Evolutionary conservation across 495 filamentous ascomycete species (phyloP).

Genomic region (Ramalina intermedia): DNA sequence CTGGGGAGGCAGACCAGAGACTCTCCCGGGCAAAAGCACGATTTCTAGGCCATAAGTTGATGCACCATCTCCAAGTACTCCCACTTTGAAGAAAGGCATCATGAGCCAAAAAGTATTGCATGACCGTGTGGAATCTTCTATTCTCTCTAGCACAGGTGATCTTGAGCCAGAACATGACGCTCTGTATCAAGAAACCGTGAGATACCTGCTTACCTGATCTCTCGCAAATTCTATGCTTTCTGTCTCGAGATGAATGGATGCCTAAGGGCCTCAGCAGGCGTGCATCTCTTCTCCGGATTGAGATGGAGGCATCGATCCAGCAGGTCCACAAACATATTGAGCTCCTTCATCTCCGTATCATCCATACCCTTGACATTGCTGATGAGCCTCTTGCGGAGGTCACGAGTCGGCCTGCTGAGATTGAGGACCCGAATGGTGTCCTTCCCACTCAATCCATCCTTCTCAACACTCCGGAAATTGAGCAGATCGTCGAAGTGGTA

Average conservation of each 20-base stretch:
- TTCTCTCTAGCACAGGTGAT: no score
- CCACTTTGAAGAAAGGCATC: no score
- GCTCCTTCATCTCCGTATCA: slow-evolving; percentile 62
- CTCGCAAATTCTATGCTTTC: slow-evolving; percentile 1
- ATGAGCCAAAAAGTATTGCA: no score
- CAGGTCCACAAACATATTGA: slow-evolving; percentile 70
- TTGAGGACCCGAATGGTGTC: slow-evolving; percentile 53
- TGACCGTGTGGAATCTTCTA: no score
- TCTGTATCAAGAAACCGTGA: no score
- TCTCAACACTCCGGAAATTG: slow-evolving; percentile 76
- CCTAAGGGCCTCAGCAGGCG: slow-evolving; percentile 69
- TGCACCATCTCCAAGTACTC: no score
- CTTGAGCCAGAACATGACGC: no score
- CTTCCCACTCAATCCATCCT: slow-evolving; percentile 74
- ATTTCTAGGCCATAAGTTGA: no score
- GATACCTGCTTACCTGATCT: no score
- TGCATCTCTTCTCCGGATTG: slow-evolving; percentile 87
- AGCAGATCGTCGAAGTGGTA: slow-evolving; percentile 78
- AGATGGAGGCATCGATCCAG: slow-evolving; percentile 75
- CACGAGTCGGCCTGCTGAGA: slow-evolving; percentile 67
- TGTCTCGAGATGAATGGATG: slow-evolving; percentile 60
- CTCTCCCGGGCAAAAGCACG: no score
- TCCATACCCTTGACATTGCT: slow-evolving; percentile 58
- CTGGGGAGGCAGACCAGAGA: no score
- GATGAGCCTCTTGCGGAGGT: slow-evolving; percentile 63